Base-by-base conservation (phyloP, 345 rosid genomes). In the Abelmoschus esculentus region DNA sequence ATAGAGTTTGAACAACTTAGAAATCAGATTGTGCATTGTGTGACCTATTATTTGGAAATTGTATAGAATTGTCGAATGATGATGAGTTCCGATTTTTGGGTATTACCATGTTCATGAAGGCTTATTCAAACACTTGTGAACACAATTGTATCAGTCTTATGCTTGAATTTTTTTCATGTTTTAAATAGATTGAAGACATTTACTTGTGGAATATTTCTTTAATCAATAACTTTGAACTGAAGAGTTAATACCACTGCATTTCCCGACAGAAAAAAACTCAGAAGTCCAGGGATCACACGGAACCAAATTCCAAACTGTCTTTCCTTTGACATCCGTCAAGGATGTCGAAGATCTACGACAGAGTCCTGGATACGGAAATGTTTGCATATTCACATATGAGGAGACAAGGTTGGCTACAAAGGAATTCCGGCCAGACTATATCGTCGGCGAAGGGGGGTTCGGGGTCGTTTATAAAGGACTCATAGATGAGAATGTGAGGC, bases 401-500 rank as follows among this genome's bases (percentile, higher is more conserved):
- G 98, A 95, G 80, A 92, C 84, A 90, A 86, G 79, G 73, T 59
- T 89, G 77, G 98, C 93, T n/a, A 90, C 99, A 3, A 87, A 87
- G 78, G 83, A 78, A 70, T 95, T 95, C 74, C 81, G 92, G 50
- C 92, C 98, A 0, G 96, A 92, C 81, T 85, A 76, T 68, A 89
- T 95, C 26, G 89, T 95, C 1, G 99, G 99, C 0, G 97, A 92
- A 53, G 99, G 99, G 57, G 99, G 99, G 13, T 95, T 95, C 54
- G 99, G 99, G 22, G 86, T 87, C 46, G 99, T 95, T 50, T 90
- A 91, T 54, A 92, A 87, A 79, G 98, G 98, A 62, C 81, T 89
- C 60, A 73, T 95, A 40, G 97, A 95, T 74, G 87, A 81, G 55
- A 81, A 52, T 46, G 83, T 90, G 49, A 85, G 93, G 77, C 72